These are phyloP conservation scores for Adansonia grandidieri DNA, from an alignment of 441 rosid genomes.

Conservation along the genomic window DNA sequence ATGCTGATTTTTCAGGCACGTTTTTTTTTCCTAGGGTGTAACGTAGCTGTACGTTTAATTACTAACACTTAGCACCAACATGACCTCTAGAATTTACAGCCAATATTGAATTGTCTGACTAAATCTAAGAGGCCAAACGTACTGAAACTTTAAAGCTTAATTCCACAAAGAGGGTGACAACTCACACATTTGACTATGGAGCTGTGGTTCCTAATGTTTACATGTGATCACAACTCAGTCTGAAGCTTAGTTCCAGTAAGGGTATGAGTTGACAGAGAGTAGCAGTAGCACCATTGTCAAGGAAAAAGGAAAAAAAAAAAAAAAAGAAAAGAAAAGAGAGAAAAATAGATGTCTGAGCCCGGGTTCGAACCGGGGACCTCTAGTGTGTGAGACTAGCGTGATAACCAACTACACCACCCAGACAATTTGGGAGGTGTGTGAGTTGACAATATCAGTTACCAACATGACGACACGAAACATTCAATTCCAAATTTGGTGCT, in stretches of 20 bases:
- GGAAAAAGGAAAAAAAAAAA: neutral
- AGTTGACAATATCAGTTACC: too few species aligned
- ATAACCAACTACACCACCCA: conserved; percentile 34
- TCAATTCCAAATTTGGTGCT: too few species aligned
- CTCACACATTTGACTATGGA: neutral
- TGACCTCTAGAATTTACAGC: neutral
- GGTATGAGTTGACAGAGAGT: neutral
- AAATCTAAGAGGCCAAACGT: neutral
- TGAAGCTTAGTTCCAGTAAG: neutral
- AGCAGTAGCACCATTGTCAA: neutral
- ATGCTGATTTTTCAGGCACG: conserved; percentile 11
- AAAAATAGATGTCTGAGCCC: conserved; percentile 34
- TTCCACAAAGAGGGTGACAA: conserved; percentile 16
- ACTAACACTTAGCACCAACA: neutral
- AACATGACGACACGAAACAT: too few species aligned
- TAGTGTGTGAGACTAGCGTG: conserved; percentile 44
- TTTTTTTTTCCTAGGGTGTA: neutral
- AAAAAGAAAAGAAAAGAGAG: neutral
- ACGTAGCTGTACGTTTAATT: neutral
- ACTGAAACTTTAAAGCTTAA: neutral
- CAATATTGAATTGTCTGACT: conserved; percentile 8
- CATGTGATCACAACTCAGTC: neutral
- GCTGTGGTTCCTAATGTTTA: conserved; percentile 14
- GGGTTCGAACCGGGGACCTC: conserved; percentile 56
- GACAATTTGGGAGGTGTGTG: neutral